Base-by-base conservation (phyloP, 108 stramenopile genomes). In the Cyclostephanos invisitatus region DNA sequence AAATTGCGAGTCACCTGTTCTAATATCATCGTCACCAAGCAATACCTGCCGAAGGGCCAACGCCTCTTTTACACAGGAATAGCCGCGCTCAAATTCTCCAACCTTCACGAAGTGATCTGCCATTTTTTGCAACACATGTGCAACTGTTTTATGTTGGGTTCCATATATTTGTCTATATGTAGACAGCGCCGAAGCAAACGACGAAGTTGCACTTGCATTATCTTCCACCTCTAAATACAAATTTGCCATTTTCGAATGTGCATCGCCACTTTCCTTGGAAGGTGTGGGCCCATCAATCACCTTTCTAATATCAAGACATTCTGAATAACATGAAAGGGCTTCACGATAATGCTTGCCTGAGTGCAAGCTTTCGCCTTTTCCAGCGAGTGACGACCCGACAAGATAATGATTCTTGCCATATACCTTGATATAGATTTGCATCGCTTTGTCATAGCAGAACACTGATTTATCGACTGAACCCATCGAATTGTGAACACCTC, bases 101-200 rank as follows among this genome's bases (percentile, higher is more conserved):
- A 68, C 64, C 32, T 66, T 66, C 50, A 79, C 67, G 57, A 64
- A 77, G n/a, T 77, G 67, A 40, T 51, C 72, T 29, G 81, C 72
- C 72, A 82, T 77, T 37, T 36, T 70, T 55, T 82, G 69, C 11
- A 78, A 37, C 15, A 78, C 64, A 27, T 55, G 51, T 53, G 84
- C 81, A 12, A 74, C 64, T 22, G 36, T 25, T 40, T 63, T 38
- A 47, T 81, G 80, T 36, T 84, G 62, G n/a, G 55, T n/a, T 36
- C 83, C 83, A 64, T 67, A 62, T n/a, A 67, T 54, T 58, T 77
- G 74, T 61, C 77, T 72, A 51, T 84, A 84, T 7, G 75, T 77
- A 22, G 74, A 44, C 15, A 84, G 57, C 37, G 83, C 83, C 9
- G 68, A 53, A 24, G 67, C 38, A 68, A 77, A 72, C 42, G 62